Evolutionary conservation across 495 filamentous ascomycete genomes (phyloP), one percentile per base, ranked within the genome.

Genomic region (Terfezia boudieri): DNA sequence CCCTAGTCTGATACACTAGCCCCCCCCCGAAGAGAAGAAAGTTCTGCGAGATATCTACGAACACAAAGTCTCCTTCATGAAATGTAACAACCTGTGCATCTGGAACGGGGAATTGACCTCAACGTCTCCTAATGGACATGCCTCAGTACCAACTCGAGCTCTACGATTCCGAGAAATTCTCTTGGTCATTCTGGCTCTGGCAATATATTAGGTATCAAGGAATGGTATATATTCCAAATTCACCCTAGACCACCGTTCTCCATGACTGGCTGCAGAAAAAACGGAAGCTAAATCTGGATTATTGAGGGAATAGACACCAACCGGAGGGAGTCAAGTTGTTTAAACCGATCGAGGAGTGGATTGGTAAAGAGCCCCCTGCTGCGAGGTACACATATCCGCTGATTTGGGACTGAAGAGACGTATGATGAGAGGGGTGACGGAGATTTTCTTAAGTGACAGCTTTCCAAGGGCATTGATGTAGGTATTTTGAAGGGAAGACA

Each of bases 101-200:
- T 82, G 77, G 78, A 82, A 82, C 59, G 78, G 78, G 50, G 79
- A 81, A 57, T 82, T 79, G 58, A 63, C 23, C 71, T 73, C 51
- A 80, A 81, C 60, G 56, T 69, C 12, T 46, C 68, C 20, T 66
- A 77, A 78, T 75, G 59, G 66, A 70, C n/a, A 63, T 81, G 5
- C 69, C 80, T 8, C 69, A 71, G 4, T 69, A 74, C 48, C 79
- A 81, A 56, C 63, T 80, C 7, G 59, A 64, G 23, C 75, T 81
- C 52, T 80, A 81, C 64, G 69, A 73, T 32, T 68, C 74, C 53
- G 68, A 75, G 50, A 60, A 70, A 53, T 74, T 79, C 53, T 67
- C 68, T 58, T 81, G 76, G 78, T 71, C 67, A 43, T 81, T 81
- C 60, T 81, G 77, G 78, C 62, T 76, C 0, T 81, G 80, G 65